phyloP scores from a whole-genome alignment of 805 yeast species.

The Spencermartinsiella europaea region DNA sequence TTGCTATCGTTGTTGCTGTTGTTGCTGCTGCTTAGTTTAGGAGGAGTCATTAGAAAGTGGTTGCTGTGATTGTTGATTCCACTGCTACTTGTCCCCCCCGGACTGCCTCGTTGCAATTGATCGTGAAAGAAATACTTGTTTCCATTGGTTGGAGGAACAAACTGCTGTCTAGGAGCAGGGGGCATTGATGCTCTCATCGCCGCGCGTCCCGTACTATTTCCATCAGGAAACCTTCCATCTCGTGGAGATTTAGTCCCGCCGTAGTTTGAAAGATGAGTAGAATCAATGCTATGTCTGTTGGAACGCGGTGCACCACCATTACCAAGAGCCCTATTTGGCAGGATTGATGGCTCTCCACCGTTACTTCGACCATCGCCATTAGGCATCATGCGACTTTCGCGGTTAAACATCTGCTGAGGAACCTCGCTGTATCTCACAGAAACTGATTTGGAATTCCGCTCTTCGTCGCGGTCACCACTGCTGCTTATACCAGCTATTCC shows the following conservation, averaged over 20 bases:
- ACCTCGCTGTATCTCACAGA: neutral
- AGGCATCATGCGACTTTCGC: neutral
- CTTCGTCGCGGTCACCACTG: neutral
- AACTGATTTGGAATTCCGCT: neutral
- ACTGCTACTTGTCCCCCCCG: too few species aligned
- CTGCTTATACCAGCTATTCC: slow-evolving; percentile 1
- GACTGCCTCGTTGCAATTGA: neutral
- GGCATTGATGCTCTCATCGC: neutral
- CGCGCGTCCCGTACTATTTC: too few species aligned
- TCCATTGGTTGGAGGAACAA: slow-evolving; percentile 3
- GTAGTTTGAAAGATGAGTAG: neutral
- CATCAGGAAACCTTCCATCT: neutral
- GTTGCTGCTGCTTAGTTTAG: neutral
- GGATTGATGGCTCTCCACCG: neutral
- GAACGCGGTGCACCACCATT: neutral
- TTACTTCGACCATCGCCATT: neutral
- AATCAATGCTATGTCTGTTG: neutral
- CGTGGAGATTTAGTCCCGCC: neutral
- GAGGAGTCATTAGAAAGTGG: neutral
- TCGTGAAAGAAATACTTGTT: neutral
- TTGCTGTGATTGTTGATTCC: neutral
- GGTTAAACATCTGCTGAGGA: neutral
- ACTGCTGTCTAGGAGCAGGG: slow-evolving; percentile 4
- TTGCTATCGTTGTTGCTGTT: too few species aligned
- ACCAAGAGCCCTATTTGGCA: neutral